Percentiles rank a stretch among this genome's conserved stretches.
These are phyloP conservation scores for Starmerella kuoi DNA, from an alignment of 805 yeast genomes.

Conservation along the genomic window DNA sequence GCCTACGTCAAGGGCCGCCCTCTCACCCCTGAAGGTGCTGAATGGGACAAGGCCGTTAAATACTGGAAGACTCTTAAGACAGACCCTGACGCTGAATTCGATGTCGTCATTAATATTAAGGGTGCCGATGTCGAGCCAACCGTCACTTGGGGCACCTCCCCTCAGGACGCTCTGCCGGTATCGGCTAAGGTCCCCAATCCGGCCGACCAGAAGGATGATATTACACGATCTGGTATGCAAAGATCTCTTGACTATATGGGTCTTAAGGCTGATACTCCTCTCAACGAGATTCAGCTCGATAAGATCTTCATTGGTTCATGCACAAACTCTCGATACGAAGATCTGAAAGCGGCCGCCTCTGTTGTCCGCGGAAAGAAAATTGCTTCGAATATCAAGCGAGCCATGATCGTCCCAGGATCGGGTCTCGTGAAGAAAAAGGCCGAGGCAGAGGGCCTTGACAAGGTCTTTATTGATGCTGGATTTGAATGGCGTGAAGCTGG, in stretches of 20 bases:
- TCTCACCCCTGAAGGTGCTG: constrained; percentile 81
- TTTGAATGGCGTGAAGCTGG: constrained; percentile 99
- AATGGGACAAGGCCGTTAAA: constrained; percentile 86
- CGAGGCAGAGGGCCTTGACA: constrained; percentile 87
- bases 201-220: constrained; percentile 44
- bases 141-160: constrained; percentile 98
- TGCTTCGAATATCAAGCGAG: constrained; percentile 69
- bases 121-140: constrained; percentile 88
- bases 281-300: constrained; percentile 65
- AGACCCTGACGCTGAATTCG: constrained; percentile 85
- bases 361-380: constrained; percentile 83
- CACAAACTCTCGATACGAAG: constrained; percentile 96
- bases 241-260: constrained; percentile 92
- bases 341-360: constrained; percentile 85
- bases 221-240: constrained; percentile 70
- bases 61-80: constrained; percentile 85
- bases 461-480: constrained; percentile 81
- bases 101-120: constrained; percentile 64
- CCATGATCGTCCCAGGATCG: constrained; percentile 93
- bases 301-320: constrained; percentile 97
- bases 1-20: constrained; percentile 89
- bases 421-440: constrained; percentile 91
- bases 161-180: constrained; percentile 95
- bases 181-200: constrained; percentile 90
- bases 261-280: constrained; percentile 65